phyloP scores from a whole-genome alignment of 805 yeast genomes.

The Kuraishia floccosa region DNA sequence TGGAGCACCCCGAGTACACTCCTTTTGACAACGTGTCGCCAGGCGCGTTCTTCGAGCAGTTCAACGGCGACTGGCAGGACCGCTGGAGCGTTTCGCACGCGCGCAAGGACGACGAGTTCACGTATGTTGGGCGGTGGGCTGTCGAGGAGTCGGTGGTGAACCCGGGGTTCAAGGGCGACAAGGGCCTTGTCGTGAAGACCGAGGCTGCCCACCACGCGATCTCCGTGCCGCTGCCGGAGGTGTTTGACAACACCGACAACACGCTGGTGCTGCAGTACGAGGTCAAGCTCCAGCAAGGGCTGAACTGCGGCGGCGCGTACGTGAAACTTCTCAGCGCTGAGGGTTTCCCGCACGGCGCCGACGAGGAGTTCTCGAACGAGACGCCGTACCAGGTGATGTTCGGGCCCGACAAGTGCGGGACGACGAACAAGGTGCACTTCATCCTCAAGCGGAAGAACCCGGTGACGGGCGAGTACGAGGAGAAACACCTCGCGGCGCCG shows the following conservation, averaged over 20 bases:
- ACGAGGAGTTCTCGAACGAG: constrained; percentile 39
- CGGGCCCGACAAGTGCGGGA: constrained; percentile 90
- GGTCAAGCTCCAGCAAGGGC: constrained; percentile 69
- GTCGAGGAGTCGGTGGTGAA: constrained; percentile 49
- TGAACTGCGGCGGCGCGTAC: constrained; percentile 86
- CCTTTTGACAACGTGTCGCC: constrained; percentile 25
- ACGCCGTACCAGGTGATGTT: constrained; percentile 83
- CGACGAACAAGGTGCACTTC: constrained; percentile 69
- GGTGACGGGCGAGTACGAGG: constrained; percentile 43
- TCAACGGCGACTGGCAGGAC: constrained; percentile 26
- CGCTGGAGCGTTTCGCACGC: constrained; percentile 56
- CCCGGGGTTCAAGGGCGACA: constrained; percentile 55
- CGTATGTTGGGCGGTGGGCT: constrained; percentile 68
- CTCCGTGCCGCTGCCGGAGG: constrained; percentile 43
- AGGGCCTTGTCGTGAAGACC: constrained; percentile 65
- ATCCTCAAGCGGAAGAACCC: constrained; percentile 54
- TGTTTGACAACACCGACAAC: constrained; percentile 47
- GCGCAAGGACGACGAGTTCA: constrained; percentile 36
- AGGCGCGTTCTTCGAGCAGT: constrained; percentile 58
- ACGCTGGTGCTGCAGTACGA: constrained; percentile 84
- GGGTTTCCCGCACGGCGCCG: constrained; percentile 20
- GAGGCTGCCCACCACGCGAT: constrained; percentile 81
- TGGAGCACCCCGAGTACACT: constrained; percentile 20
- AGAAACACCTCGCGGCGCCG: constrained; percentile 56
- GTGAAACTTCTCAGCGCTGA: constrained; percentile 52